Evolutionary conservation across 768 basidiomycete species (phyloP).

Genomic region (Leucocoprinus leucothites): DNA sequence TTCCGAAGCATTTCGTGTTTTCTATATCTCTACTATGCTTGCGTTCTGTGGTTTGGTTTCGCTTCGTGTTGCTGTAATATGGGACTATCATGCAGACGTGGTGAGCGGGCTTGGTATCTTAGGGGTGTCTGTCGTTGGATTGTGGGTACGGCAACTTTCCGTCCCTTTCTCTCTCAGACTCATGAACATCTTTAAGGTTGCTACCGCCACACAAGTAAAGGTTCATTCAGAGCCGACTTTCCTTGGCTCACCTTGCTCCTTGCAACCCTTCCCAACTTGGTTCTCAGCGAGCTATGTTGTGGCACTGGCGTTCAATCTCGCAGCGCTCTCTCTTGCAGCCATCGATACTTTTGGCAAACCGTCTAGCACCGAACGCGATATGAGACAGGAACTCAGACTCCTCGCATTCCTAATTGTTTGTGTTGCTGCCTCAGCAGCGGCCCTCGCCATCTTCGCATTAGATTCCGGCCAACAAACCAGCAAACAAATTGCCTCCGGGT

Average conservation of each 20-base stretch:
- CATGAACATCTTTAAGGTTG: conserved; percentile 20
- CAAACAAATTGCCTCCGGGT: conserved; percentile 25
- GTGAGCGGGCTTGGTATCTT: conserved; percentile 22
- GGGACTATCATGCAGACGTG: conserved; percentile 21
- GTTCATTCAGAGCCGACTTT: conserved; percentile 22
- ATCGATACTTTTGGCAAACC: not conserved
- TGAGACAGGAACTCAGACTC: not conserved
- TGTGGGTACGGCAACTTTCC: conserved; percentile 24
- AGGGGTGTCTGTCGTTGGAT: conserved; percentile 20
- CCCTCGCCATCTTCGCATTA: conserved; percentile 25
- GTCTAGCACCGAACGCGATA: not conserved
- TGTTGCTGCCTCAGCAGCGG: conserved; percentile 23
- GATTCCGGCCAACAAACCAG: conserved; percentile 23
- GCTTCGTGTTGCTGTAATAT: conserved; percentile 30
- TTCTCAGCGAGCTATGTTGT: conserved; percentile 29
- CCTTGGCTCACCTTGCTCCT: conserved; percentile 32
- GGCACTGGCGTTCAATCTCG: not conserved
- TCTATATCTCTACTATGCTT: conserved; percentile 25
- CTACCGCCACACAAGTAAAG: conserved; percentile 27
- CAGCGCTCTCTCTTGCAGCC: not conserved
- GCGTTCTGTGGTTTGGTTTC: conserved; percentile 30
- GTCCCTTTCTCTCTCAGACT: not conserved
- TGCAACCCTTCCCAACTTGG: conserved; percentile 28
- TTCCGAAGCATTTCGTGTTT: conserved; percentile 26
- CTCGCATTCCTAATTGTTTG: conserved; percentile 14